Base-by-base conservation (phyloP, 2,329 filamentous ascomycete genomes). In the Neofusicoccum laricinum region DNA sequence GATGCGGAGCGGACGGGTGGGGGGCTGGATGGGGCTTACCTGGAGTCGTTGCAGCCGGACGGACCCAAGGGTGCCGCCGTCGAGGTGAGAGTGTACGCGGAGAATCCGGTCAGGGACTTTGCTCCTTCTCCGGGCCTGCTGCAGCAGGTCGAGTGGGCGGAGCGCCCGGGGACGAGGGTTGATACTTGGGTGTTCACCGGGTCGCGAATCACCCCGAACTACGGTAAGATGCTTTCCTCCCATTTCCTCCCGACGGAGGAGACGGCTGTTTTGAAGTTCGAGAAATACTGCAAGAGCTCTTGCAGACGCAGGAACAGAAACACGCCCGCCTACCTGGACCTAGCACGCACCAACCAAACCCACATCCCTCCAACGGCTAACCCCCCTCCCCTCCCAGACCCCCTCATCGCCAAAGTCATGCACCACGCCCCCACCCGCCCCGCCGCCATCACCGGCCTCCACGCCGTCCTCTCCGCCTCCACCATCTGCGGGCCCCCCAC, bases 101-200 rank as follows among this genome's bases (percentile, higher is more conserved):
- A 86, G 64, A 87, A 86, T 43, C 87, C 88, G 1, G 77, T 83
- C 0, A 81, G 82, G 64, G 80, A 85, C 61, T 90, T 84, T 68
- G 79, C 82, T 0, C 88, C 88, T 1, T 85, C 82, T 10, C 82
- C 87, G 0, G 88, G 88, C 1, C 73, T 82, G 1, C 72, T 90
- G 1, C 85, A 87, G 46, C 76, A 82, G 21, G 83, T 90, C 0
- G 68, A 79, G 15, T 89, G 86, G 81, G 80, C 83, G n/a, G 69
- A 80, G 12, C 71, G 79, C 0, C 68, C 78, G 0, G 79, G 79
- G 4, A 77, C 82, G 25, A 80, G 88, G 4, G 81, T 90, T 30
- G 88, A 90, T 68, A 89, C 86, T 0, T 90, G 87, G 86, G 79
- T 89, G 1, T 80, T 82, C 62, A 82, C 81, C 1, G 87, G 87